A percentile compares a stretch with the other conserved stretches of the same genome.
phyloP scores from a whole-genome alignment of 495 filamentous ascomycete species.

The Sordaria brevicollis region DNA sequence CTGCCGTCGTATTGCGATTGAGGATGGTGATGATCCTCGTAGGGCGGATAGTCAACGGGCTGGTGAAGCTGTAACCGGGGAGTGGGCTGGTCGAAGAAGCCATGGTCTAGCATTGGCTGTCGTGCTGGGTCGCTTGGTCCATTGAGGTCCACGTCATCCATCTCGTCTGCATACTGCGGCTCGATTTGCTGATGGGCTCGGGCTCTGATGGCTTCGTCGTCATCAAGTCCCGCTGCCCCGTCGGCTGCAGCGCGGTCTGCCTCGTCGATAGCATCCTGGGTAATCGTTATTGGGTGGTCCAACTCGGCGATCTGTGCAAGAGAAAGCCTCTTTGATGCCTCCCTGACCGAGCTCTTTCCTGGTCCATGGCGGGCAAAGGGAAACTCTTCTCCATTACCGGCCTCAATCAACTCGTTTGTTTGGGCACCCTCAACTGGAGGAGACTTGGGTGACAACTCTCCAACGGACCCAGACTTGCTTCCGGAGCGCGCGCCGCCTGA shows the following conservation, averaged over 20 bases:
- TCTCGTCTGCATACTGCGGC: conserved; percentile 13
- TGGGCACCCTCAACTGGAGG: neutral
- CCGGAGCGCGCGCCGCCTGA: conserved; percentile 47
- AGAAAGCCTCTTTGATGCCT: conserved; percentile 32
- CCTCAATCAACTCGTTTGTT: conserved; percentile 3
- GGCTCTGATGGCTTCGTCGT: conserved; percentile 23
- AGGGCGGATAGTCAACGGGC: conserved; percentile 12
- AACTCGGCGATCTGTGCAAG: conserved; percentile 36
- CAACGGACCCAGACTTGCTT: conserved; percentile 37
- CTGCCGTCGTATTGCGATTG: conserved; percentile 11
- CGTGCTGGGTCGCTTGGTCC: neutral
- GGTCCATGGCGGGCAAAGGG: conserved; percentile 32
- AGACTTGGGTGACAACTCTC: conserved; percentile 1
- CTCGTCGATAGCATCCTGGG: conserved; percentile 32
- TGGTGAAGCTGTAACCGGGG: conserved; percentile 22
- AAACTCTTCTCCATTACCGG: conserved; percentile 23
- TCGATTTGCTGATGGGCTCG: conserved; percentile 24
- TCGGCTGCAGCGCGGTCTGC: conserved; percentile 26
- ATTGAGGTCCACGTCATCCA: conserved; percentile 7
- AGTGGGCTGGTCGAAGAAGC: neutral
- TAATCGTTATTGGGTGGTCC: conserved; percentile 31
- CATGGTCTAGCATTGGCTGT: conserved; percentile 9
- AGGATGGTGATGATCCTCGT: neutral
- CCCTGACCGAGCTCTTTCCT: conserved; percentile 35
- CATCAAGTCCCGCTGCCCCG: conserved; percentile 4